A percentile compares a stretch with the other conserved stretches of the same genome.
Conservation (phyloP, 139 green algal genomes). For the Chlamydomonas sp. region DNA sequence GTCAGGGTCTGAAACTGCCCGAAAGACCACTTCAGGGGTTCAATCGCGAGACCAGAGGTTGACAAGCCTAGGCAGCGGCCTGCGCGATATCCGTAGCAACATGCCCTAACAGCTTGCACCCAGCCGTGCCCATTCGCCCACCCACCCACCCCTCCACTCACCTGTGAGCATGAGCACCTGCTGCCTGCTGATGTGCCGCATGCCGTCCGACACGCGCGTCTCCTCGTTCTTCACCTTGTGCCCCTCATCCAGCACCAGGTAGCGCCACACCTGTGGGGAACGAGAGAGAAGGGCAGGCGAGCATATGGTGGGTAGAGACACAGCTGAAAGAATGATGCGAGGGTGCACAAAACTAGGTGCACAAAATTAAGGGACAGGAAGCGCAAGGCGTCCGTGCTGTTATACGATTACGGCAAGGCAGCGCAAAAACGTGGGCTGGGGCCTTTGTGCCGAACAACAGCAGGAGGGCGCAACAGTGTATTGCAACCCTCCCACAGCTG, state of each 20-base stretch:
- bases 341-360: too few relatives aligned
- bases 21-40: too few relatives aligned
- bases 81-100: too few relatives aligned
- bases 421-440: too few relatives aligned
- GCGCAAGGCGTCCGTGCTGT: too few relatives aligned
- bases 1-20: too few relatives aligned
- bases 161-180: constrained; percentile 38
- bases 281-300: neutral
- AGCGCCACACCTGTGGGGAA: constrained; percentile 49
- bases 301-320: neutral
- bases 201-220: constrained; percentile 56
- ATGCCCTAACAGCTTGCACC: neutral
- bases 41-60: too few relatives aligned
- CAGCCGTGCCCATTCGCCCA: neutral
- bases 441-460: too few relatives aligned
- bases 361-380: too few relatives aligned
- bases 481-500: neutral
- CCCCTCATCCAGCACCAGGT: constrained; percentile 72
- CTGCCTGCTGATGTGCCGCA: constrained; percentile 58
- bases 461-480: neutral
- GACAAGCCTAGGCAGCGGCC: too few relatives aligned
- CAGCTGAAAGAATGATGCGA: neutral
- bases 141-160: neutral
- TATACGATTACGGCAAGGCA: too few relatives aligned
- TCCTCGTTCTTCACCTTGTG: constrained; percentile 69